Base-by-base conservation (phyloP, 139 green algal species). In the Chara braunii region DNA sequence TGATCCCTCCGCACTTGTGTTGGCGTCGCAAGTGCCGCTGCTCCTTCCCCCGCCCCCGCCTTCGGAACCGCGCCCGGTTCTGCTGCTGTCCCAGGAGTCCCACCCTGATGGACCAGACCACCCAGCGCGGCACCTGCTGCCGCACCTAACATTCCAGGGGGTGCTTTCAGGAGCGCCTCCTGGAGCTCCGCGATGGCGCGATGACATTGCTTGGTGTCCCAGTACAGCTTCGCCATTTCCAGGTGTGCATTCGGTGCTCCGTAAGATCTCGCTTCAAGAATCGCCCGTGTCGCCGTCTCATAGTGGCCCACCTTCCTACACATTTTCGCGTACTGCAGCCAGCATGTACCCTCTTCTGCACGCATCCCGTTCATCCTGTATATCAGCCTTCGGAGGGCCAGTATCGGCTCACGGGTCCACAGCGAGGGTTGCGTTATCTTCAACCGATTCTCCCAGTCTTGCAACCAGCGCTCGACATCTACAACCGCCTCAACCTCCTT, bases 141-240 rank as follows among this genome's bases (percentile, higher is more conserved):
- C 52, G 8, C 23, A 1, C 8, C 24, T 22, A 53, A 28, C 23
- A 22, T 40, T 24, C 36, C 43, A 8, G 32, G 11, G 24, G 24
- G 22, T 18, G 8, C 22, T n/a, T 54, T 33, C 30, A 26, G 22
- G 14, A 82, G 26, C 2, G 59, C 77, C 6, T 67, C 40, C 64
- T 85, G 64, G 45, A 94, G 79, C 73, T 87, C 82, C 3, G 50
- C 43, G 0, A 87, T 75, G 0, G 87, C 87, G 3, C 76, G 58
- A 34, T 87, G 77, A 29, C 75, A 72, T 58, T 85, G 71, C 26
- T 83, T 85, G 40, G 65, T 81, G 5, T 81, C 81, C 87, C 89
- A 93, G 51, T 95, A 81, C 60, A 97, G 84, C 78, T 87, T 85
- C 48, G 85, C 84, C 5, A 71, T 76, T 75, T 97, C 86, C 51